Evolutionary conservation across 805 yeast genomes (phyloP).

Genomic region (Scheffersomyces lignosus): DNA sequence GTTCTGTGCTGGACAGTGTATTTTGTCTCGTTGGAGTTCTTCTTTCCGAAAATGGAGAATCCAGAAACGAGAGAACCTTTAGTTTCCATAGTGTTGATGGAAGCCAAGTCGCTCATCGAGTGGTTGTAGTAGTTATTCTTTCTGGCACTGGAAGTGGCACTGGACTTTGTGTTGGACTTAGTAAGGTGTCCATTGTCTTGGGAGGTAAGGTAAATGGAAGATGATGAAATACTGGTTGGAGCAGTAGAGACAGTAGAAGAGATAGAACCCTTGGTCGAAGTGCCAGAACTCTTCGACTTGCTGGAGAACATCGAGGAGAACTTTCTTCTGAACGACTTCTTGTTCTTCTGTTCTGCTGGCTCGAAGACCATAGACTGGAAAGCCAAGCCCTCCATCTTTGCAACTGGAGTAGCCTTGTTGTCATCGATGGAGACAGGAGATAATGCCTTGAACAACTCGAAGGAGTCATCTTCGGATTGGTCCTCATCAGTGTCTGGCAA

Average conservation of each 20-base stretch:
- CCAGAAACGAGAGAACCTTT: slow-evolving; percentile 18
- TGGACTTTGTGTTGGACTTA: too few relatives aligned
- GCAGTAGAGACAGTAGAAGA: neutral
- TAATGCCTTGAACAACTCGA: neutral
- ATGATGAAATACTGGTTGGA: slow-evolving; percentile 3
- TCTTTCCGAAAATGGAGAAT: slow-evolving; percentile 18
- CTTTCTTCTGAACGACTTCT: slow-evolving; percentile 16
- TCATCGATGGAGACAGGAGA: neutral
- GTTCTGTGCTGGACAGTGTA: slow-evolving; percentile 3
- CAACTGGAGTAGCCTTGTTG: too few relatives aligned
- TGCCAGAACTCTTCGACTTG: neutral
- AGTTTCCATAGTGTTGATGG: slow-evolving; percentile 18
- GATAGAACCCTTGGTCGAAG: slow-evolving; percentile 5
- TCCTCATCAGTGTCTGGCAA: slow-evolving; percentile 4
- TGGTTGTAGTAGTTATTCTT: slow-evolving; percentile 1
- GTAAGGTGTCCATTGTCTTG: too few relatives aligned
- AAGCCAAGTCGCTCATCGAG: slow-evolving; percentile 13
- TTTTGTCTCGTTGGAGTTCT: slow-evolving; percentile 4
- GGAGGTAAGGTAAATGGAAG: slow-evolving; percentile 1
- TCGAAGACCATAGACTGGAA: slow-evolving; percentile 8
- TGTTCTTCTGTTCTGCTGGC: slow-evolving; percentile 7
- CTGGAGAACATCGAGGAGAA: slow-evolving; percentile 10
- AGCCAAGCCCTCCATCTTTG: too few relatives aligned
- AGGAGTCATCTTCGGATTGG: neutral
- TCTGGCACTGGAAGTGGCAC: slow-evolving; percentile 4